Evolutionary conservation across 2,329 filamentous ascomycete species (phyloP).

Genomic region (Apiospora arundinis): DNA sequence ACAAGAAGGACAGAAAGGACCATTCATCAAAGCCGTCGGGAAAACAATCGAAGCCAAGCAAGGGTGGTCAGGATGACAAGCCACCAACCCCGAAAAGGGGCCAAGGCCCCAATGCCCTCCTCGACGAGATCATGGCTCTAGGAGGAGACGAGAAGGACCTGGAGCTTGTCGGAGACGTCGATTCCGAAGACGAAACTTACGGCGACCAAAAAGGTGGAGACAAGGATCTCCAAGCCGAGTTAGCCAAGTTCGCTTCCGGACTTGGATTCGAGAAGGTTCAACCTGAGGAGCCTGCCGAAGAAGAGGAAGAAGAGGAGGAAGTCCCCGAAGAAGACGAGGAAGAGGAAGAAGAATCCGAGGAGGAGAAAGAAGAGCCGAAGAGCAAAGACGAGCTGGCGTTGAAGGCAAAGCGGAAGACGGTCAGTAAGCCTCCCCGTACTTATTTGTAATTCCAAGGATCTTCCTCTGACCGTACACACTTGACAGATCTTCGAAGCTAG

Average conservation of each 20-base stretch:
- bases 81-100: constrained; percentile 22
- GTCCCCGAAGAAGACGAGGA: constrained; percentile 43
- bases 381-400: constrained; percentile 41
- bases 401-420: constrained; percentile 47
- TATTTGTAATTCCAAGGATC: constrained; percentile 9
- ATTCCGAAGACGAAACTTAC: constrained; percentile 55
- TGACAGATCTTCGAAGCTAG: constrained; percentile 61
- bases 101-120: constrained; percentile 44
- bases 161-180: constrained; percentile 62
- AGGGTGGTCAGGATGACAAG: not conserved
- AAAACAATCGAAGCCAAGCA: constrained; percentile 22
- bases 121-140: constrained; percentile 69
- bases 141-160: constrained; percentile 71
- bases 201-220: constrained; percentile 44
- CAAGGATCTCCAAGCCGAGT: constrained; percentile 59
- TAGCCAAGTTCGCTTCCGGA: constrained; percentile 57
- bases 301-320: constrained; percentile 44
- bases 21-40: constrained; percentile 21
- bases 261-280: constrained; percentile 55
- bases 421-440: constrained; percentile 45
- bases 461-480: constrained; percentile 19
- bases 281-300: constrained; percentile 46
- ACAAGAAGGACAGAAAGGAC: constrained; percentile 29
- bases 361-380: constrained; percentile 42
- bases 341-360: constrained; percentile 40